Base-by-base conservation (phyloP, 441 rosid species). In the Aleurites moluccanus region DNA sequence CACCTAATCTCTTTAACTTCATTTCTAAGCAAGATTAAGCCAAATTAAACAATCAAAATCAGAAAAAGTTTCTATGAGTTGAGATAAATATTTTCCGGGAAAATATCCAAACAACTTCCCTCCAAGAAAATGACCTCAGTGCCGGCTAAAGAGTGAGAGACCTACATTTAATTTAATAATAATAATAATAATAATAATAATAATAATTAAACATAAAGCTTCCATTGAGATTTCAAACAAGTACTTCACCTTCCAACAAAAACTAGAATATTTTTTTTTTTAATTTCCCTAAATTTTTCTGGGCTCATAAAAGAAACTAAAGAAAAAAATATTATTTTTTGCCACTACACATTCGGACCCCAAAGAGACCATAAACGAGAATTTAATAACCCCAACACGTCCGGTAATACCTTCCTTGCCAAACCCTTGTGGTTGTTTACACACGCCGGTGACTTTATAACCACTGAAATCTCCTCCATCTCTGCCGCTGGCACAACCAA, bases 401-500 rank as follows among this genome's bases (percentile, higher is more conserved):
- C 97, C 97, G 98, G 97, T 50, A 94, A 68, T 70, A 92, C 91
- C 84, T 94, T 94, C 80, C 97, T 88, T n/a, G 88, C 98, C 71
- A 92, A 75, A 44, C 97, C 97, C 83, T 84, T 91, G 76, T 85
- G 88, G 62, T 20, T 81, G 38, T 68, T 73, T 27, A 38, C 80
- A 35, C 70, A 73, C 72, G 80, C 49, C 74, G 81, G 65, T 8
- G 78, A 30, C 76, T 55, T 14, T 1, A 23, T 21, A 11, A 35
- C 50, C 80, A 66, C 80, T 72, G 64, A 14, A 21, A 70, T 55
- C 28, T 62, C 79, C 47, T 44, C 80, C 8, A 3, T 61, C 44
- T 33, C 77, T 71, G 0, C 74, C 25, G 60, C 79, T 38, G n/a
- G 69, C 13, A 14, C 50, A 20, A 45, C 63, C 3, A 13, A 3